A percentile compares a stretch with the other conserved stretches of the same genome.
phyloP scores from a whole-genome alignment of 495 filamentous ascomycete genomes.

The Penicillium soppii region DNA sequence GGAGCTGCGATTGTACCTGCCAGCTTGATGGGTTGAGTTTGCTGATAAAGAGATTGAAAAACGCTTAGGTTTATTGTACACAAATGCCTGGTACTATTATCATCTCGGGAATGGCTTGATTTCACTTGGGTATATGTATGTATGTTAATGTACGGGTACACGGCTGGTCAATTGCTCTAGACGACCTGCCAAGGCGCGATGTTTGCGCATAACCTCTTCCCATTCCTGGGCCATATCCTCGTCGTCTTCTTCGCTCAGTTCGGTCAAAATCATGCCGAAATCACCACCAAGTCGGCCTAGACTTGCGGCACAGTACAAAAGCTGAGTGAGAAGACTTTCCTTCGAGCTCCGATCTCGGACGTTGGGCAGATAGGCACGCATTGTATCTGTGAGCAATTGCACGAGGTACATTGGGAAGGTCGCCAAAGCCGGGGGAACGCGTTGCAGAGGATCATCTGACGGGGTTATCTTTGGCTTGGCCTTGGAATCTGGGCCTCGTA shows the following conservation, averaged over 20 bases:
- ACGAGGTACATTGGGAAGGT: conserved; percentile 89
- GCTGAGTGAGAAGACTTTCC: conserved; percentile 90
- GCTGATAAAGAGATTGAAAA: neutral
- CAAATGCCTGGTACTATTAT: neutral
- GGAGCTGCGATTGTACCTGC: too few relatives aligned
- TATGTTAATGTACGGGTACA: conserved; percentile 19
- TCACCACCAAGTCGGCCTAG: conserved; percentile 89
- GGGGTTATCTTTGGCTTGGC: conserved; percentile 17
- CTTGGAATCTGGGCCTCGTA: conserved; percentile 35
- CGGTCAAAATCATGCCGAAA: conserved; percentile 83
- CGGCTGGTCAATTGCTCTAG: conserved; percentile 72
- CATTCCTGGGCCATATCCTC: conserved; percentile 62
- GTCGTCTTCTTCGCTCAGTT: conserved; percentile 54
- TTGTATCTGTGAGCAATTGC: conserved; percentile 72
- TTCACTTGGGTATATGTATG: conserved; percentile 4
- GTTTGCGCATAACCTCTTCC: conserved; percentile 89
- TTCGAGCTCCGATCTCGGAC: conserved; percentile 73
- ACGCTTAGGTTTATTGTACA: neutral
- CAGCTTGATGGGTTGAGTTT: too few relatives aligned
- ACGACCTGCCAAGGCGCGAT: conserved; percentile 80
- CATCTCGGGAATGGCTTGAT: neutral
- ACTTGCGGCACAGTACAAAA: conserved; percentile 93
- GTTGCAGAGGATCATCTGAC: conserved; percentile 59
- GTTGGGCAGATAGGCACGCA: conserved; percentile 78
- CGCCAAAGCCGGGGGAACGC: conserved; percentile 72